phyloP scores from a whole-genome alignment of 2,329 filamentous ascomycete genomes.

The Thelonectria discophora region DNA sequence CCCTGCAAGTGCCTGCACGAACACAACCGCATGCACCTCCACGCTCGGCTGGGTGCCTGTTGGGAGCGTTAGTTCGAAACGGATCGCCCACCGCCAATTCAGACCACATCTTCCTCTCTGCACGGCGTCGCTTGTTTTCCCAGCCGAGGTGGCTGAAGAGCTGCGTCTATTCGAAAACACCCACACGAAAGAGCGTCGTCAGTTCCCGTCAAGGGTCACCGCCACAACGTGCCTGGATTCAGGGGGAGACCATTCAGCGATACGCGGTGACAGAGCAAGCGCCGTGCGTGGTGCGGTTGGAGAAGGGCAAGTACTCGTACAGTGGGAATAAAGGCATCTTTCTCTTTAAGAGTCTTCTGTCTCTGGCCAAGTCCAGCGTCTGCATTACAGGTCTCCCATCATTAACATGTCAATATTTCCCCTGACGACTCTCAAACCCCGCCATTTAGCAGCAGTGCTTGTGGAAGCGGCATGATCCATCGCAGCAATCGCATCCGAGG shows the following conservation, averaged over 20 bases:
- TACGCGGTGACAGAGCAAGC: no score
- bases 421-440: neutral
- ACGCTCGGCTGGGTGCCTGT: no score
- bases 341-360: neutral
- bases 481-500: slow-evolving; percentile 43
- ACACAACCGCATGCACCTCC: neutral
- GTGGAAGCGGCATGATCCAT: slow-evolving; percentile 43
- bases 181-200: no score
- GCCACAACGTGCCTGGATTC: no score
- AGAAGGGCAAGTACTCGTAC: neutral
- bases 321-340: neutral
- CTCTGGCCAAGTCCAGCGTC: neutral
- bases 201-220: no score
- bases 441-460: slow-evolving; percentile 42
- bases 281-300: no score
- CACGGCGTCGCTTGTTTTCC: neutral
- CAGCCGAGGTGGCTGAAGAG: no score
- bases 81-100: no score
- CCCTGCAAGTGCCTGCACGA: neutral
- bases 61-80: no score
- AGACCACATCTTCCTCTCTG: no score
- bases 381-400: neutral
- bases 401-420: neutral
- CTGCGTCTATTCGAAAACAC: no score
- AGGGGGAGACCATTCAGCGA: no score